A percentile compares a stretch with the other conserved stretches of the same genome.
These are phyloP conservation scores for Aspergillus taichungensis DNA, from an alignment of 495 filamentous ascomycete species.

Conservation along the genomic window DNA sequence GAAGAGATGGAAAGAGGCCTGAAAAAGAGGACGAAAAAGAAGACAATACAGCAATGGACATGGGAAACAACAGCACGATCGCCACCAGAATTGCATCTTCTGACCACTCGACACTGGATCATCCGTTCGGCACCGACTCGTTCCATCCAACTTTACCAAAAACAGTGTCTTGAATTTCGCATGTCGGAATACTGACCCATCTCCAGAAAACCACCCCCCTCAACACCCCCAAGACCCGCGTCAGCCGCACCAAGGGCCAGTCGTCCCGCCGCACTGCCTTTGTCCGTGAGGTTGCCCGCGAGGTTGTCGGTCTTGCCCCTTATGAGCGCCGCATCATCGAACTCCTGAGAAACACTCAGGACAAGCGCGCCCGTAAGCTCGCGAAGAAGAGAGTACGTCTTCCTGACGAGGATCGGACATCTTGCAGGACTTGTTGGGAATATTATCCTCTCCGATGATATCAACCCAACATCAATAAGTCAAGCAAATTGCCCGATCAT, in stretches of 20 bases:
- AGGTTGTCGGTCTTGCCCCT: conserved; percentile 84
- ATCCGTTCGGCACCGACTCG: too few species aligned
- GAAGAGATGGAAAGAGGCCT: too few species aligned
- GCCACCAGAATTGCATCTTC: too few species aligned
- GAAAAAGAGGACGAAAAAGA: too few species aligned
- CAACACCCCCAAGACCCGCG: conserved; percentile 68
- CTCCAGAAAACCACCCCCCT: conserved; percentile 83
- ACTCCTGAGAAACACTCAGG: conserved; percentile 95
- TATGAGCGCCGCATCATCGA: conserved; percentile 99
- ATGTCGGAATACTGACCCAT: conserved; percentile 3
- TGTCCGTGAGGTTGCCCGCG: conserved; percentile 89
- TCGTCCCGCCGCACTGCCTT: conserved; percentile 89
- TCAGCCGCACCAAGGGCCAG: conserved; percentile 84
- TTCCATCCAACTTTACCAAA: too few species aligned
- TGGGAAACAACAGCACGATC: too few species aligned
- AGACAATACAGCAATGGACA: too few species aligned
- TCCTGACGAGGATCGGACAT: neutral
- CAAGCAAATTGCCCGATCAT: neutral
- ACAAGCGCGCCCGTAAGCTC: conserved; percentile 98
- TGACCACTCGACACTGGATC: too few species aligned
- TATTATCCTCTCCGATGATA: neutral
- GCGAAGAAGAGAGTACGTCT: conserved; percentile 91
- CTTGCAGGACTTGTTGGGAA: neutral
- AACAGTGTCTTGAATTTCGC: too few species aligned
- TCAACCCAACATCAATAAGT: neutral